phyloP scores from a whole-genome alignment of 176 grass and related monocot species.

The Themeda triandra region DNA sequence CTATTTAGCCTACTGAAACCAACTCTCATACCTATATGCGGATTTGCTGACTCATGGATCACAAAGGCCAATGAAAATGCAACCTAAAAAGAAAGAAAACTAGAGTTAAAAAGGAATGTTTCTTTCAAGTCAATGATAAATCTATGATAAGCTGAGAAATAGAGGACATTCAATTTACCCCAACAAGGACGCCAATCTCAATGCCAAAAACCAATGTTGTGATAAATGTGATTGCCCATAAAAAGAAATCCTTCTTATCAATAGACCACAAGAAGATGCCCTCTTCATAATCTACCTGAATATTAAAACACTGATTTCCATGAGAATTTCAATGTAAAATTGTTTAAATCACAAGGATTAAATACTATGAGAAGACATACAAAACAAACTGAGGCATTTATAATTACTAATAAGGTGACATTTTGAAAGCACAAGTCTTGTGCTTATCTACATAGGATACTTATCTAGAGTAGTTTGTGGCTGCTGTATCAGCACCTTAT shows the following conservation, averaged over 20 bases:
- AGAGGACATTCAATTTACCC: slow-evolving; percentile 46
- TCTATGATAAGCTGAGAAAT: not conserved
- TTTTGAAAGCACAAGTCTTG: not conserved
- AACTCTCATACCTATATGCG: slow-evolving; percentile 63
- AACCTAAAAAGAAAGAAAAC: slow-evolving; percentile 57
- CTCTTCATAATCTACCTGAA: slow-evolving; percentile 90
- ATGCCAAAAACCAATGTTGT: slow-evolving; percentile 89
- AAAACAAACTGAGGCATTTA: slow-evolving; percentile 9
- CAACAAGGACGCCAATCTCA: slow-evolving; percentile 92
- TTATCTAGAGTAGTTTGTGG: too few relatives aligned
- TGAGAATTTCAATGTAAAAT: slow-evolving; percentile 12
- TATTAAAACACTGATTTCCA: slow-evolving; percentile 10
- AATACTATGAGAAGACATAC: not conserved
- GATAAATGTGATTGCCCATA: slow-evolving; percentile 77
- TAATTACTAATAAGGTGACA: not conserved
- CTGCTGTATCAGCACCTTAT: too few relatives aligned
- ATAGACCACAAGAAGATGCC: slow-evolving; percentile 89
- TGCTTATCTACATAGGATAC: too few relatives aligned
- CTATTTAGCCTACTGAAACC: not conserved
- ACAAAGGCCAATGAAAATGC: slow-evolving; percentile 93
- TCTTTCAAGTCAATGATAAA: not conserved
- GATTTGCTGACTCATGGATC: slow-evolving; percentile 94
- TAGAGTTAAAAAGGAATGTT: slow-evolving; percentile 1
- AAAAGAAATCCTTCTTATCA: slow-evolving; percentile 94
- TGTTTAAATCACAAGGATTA: slow-evolving; percentile 2